Percentiles rank a stretch among this genome's conserved stretches.
These are phyloP conservation scores for Rubia tinctorum DNA, from an alignment of 305 asterid genomes.

Conservation along the genomic window DNA sequence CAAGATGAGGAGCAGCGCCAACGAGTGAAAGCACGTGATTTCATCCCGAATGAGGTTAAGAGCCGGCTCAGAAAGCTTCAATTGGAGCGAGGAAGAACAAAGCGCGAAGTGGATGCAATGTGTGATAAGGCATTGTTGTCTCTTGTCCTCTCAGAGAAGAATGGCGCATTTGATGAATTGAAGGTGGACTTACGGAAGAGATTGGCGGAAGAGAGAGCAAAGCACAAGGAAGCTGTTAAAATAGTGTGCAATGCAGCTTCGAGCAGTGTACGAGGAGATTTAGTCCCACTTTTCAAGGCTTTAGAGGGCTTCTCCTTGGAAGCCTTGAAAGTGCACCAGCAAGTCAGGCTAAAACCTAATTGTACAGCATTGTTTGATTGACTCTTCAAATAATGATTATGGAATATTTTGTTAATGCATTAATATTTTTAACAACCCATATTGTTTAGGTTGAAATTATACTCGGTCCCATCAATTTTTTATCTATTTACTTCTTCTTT, in stretches of 20 bases:
- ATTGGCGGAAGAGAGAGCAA: conserved; percentile 65
- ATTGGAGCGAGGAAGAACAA: conserved; percentile 30
- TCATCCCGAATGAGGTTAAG: conserved; percentile 54
- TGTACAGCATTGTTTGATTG: too few relatives aligned
- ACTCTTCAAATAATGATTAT: too few relatives aligned
- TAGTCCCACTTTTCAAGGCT: conserved; percentile 89
- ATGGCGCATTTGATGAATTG: too few relatives aligned
- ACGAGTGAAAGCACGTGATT: conserved; percentile 64
- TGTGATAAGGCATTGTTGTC: conserved; percentile 40
- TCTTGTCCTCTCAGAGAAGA: conserved; percentile 54
- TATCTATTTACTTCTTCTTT: too few relatives aligned
- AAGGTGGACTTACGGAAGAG: conserved; percentile 66
- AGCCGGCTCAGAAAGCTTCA: conserved; percentile 39
- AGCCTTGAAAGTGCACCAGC: conserved; percentile 71
- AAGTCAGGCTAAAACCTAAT: conserved; percentile 47
- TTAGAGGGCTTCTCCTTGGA: conserved; percentile 74
- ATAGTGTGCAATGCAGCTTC: conserved; percentile 84
- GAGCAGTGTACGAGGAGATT: conserved; percentile 81
- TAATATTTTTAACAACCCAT: too few relatives aligned
- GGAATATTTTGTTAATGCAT: too few relatives aligned
- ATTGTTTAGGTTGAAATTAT: too few relatives aligned
- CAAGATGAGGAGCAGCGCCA: conserved; percentile 86
- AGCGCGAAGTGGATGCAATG: conserved; percentile 31
- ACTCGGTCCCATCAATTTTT: too few relatives aligned
- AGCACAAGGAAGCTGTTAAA: conserved; percentile 77